Percentiles rank a stretch among this genome's conserved stretches.
phyloP scores from a whole-genome alignment of 1,284 basidiomycete genomes.

The Rhodotorula mucilaginosa region DNA sequence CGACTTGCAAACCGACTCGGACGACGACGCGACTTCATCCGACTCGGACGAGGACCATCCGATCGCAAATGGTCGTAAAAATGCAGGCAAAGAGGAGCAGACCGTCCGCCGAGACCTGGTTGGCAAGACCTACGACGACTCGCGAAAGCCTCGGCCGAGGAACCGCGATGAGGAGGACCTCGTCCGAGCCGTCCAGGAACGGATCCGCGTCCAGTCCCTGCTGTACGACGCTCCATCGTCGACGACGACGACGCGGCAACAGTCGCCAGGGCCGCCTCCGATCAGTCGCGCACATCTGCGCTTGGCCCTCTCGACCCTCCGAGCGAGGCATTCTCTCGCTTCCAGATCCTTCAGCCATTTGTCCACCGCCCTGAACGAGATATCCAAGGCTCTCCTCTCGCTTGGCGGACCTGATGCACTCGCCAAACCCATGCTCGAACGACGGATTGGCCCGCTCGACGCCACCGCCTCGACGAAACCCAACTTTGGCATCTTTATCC shows the following conservation, averaged over 20 bases:
- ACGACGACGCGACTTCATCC: background rate
- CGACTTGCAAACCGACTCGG: background rate
- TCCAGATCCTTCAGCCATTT: conserved; percentile 2
- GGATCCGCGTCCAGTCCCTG: too few species aligned
- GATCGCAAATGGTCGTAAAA: too few species aligned
- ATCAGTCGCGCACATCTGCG: conserved; percentile 16
- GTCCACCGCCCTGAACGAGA: conserved; percentile 7
- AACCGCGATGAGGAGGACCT: too few species aligned
- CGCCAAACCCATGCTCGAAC: background rate
- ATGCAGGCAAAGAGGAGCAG: too few species aligned
- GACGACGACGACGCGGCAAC: too few species aligned
- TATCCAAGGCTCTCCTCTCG: conserved; percentile 7
- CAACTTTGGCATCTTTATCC: conserved; percentile 25
- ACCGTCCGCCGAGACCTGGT: too few species aligned
- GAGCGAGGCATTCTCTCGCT: conserved; percentile 14
- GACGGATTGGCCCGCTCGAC: too few species aligned
- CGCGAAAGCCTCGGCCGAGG: too few species aligned
- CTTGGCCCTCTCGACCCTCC: conserved; percentile 27
- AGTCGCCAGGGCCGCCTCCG: too few species aligned
- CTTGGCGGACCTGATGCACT: background rate
- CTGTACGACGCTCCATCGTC: too few species aligned
- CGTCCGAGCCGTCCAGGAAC: too few species aligned
- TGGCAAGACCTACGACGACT: too few species aligned
- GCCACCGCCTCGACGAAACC: background rate
- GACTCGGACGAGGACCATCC: background rate